Evolutionary conservation across 495 filamentous ascomycete genomes (phyloP).

Genomic region (Chaetomium tenue): DNA sequence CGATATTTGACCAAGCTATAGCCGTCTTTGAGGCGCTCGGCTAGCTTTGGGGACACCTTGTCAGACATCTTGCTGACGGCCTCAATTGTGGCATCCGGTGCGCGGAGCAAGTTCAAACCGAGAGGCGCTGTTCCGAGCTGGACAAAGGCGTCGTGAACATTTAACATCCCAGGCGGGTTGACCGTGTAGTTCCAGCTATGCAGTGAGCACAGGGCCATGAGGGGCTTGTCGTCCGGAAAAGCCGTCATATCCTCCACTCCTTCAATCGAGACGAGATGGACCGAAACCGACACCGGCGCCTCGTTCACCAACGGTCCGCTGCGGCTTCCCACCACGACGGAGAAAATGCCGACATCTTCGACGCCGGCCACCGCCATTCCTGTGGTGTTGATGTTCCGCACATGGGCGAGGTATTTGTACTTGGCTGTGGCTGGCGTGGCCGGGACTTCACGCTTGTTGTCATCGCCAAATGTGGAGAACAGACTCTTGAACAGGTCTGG

Average conservation of each 20-base stretch:
- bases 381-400: constrained; percentile 42
- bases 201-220: constrained; percentile 43
- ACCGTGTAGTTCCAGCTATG: constrained; percentile 48
- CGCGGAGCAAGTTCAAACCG: too few relatives aligned
- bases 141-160: constrained; percentile 31
- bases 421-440: constrained; percentile 18
- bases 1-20: constrained; percentile 41
- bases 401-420: constrained; percentile 38
- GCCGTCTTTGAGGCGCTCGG: constrained; percentile 37
- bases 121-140: constrained; percentile 22
- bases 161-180: constrained; percentile 39
- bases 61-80: too few relatives aligned
- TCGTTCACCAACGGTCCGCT: constrained; percentile 33
- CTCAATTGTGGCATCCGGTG: too few relatives aligned
- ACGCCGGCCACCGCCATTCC: constrained; percentile 40
- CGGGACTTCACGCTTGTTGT: not conserved
- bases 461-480: not conserved
- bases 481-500: constrained; percentile 4
- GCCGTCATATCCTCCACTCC: not conserved
- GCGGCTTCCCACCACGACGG: constrained; percentile 39
- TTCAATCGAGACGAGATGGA: constrained; percentile 46
- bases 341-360: constrained; percentile 29
- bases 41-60: too few relatives aligned
- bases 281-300: constrained; percentile 21
- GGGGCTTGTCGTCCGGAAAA: not conserved